Conservation (phyloP, 2,329 filamentous ascomycete species). For the Diaporthe batatas region DNA sequence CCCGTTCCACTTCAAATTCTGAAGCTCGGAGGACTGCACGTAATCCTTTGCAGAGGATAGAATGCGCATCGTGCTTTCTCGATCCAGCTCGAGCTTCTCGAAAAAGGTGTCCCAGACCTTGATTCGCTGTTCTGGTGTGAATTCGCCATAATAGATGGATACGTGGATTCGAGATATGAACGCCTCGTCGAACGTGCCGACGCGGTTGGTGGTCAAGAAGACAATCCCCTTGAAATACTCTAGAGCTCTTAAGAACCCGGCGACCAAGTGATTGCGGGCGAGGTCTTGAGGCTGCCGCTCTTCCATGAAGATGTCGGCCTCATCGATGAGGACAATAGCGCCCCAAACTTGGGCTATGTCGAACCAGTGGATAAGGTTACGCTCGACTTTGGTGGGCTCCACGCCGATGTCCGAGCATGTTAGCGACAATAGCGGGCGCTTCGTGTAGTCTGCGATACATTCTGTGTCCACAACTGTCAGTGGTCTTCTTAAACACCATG, state of each 20-base stretch:
- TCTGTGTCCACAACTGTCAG: slow-evolving; percentile 41
- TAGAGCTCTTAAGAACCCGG: slow-evolving; percentile 48
- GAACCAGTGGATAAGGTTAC: slow-evolving; percentile 8
- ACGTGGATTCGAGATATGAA: slow-evolving; percentile 52
- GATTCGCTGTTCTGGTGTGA: neutral
- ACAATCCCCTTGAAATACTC: slow-evolving; percentile 49
- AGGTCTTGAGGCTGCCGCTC: neutral
- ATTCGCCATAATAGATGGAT: slow-evolving; percentile 48
- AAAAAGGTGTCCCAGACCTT: slow-evolving; percentile 24
- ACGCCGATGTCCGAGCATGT: slow-evolving; percentile 42
- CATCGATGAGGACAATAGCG: slow-evolving; percentile 45
- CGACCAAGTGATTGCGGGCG: slow-evolving; percentile 25
- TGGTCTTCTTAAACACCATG: too few relatives aligned
- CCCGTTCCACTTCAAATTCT: slow-evolving; percentile 17
- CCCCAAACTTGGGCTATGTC: slow-evolving; percentile 6
- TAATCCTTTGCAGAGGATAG: neutral
- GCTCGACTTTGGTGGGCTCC: neutral
- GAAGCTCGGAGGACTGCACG: neutral
- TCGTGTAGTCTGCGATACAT: slow-evolving; percentile 52
- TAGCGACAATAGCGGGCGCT: slow-evolving; percentile 45
- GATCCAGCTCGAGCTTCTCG: slow-evolving; percentile 22
- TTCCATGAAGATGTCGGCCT: slow-evolving; percentile 47
- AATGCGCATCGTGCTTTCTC: neutral
- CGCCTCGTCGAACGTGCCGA: slow-evolving; percentile 52
- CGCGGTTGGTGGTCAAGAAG: slow-evolving; percentile 49